These are phyloP conservation scores for Cryphonectria parasitica DNA, from an alignment of 2,329 filamentous ascomycete genomes.

Conservation along the genomic window DNA sequence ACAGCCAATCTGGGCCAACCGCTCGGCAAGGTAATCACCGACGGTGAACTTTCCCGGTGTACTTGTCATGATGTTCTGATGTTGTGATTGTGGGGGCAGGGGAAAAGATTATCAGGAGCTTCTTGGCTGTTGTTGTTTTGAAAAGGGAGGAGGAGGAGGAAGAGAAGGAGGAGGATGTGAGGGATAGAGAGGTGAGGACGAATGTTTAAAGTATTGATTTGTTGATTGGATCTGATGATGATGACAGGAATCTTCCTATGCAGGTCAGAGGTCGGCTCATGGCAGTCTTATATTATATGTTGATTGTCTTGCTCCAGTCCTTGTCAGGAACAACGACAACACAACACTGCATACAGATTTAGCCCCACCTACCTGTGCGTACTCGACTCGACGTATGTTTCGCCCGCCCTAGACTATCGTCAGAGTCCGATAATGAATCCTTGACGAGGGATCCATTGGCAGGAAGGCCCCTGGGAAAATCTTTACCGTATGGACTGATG, in stretches of 20 bases:
- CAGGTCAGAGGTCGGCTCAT: conserved; percentile 17
- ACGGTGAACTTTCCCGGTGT: conserved; percentile 33
- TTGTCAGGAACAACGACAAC: background rate
- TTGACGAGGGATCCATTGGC: conserved; percentile 20
- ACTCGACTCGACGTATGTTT: background rate
- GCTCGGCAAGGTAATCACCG: conserved; percentile 37
- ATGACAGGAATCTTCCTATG: background rate
- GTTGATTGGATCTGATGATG: conserved; percentile 12
- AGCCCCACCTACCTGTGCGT: background rate
- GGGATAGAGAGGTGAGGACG: background rate
- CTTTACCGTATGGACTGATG: conserved; percentile 29
- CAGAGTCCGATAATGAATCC: conserved; percentile 22
- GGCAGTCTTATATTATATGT: conserved; percentile 22
- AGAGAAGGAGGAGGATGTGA: background rate
- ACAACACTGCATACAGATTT: background rate
- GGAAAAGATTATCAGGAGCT: background rate
- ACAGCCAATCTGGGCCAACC: conserved; percentile 34
- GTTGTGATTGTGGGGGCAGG: conserved; percentile 6
- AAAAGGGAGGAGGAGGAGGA: background rate
- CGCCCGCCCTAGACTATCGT: conserved; percentile 17
- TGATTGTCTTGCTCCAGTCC: background rate
- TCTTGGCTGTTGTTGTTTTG: background rate
- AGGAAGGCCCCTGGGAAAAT: conserved; percentile 22
- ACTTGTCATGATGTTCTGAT: conserved; percentile 15
- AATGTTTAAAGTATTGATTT: background rate